Base-by-base conservation (phyloP, 208 protist species). In the Histomonas meleagridis region DNA sequence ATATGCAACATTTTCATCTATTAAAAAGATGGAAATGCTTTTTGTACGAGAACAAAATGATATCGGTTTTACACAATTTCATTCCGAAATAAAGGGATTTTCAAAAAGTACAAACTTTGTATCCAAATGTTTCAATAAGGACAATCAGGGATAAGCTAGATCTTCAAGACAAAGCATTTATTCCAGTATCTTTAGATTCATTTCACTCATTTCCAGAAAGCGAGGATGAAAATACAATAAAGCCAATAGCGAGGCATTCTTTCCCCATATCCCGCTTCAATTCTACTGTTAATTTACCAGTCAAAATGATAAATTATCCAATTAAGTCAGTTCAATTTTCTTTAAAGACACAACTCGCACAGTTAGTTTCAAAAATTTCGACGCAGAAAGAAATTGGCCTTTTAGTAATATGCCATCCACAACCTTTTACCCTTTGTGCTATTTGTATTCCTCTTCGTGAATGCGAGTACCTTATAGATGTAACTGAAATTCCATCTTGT, bases 311-410 rank as follows among this genome's bases (percentile, higher is more conserved):
- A 55, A 86, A 86, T 51, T 86, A 86, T 55, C 76, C 76, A 18
- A 43, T 51, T 51, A 86, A 57, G n/a, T 86, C 76, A 53, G 76
- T 86, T 35, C 76, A 86, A 38, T 86, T 86, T 55, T 86, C 76
- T 38, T 40, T 86, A 46, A 55, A 55, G 55, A 7, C 23, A 38
- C 76, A 86, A 55, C 23, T 86, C 2, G 1, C 18, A 32, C 14
- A 1, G 16, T 46, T 86, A n/a, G 38, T 86, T 38, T 1, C 23
- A 55, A 86, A 0, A 35, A 86, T 86, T 53, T 12, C 21, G 9
- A 12, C 9, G 2, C 40, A 86, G 10, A 86, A 86, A 86, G 76
- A 43, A 51, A 86, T 86, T 38, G 76, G 46, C 5, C 26, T 86
- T 7, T 32, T 18, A 38, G 23, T 86, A 0, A 86, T 86, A 21